Base-by-base conservation (phyloP, 768 basidiomycete genomes). In the Amanita pseudoporphyria region DNA sequence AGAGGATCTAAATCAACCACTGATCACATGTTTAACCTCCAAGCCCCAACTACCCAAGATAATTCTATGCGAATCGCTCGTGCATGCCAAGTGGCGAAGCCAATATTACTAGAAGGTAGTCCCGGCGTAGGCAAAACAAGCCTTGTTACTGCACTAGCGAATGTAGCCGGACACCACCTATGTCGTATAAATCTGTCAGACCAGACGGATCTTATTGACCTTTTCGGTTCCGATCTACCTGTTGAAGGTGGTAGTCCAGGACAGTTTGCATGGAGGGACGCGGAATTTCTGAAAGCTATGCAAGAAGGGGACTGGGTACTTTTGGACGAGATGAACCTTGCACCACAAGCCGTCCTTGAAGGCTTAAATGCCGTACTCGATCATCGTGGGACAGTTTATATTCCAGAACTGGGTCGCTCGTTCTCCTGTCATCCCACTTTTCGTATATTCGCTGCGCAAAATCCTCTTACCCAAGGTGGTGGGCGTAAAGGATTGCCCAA, bases 61-160 rank as follows among this genome's bases (percentile, higher is more conserved):
- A 99, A 99, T 63, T 84, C 87, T 16, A 78, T 87, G 74, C 84
- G 95, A 18, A 79, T 98, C 10, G 69, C 90, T 28, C 78, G 96
- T 49, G 96, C 93, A 3, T 88, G 85, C 53, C 96, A 98, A 63
- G 71, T 97, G 3, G 58, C 68, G 2, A 98, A 97, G 63, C 92
- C 96, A 0, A 89, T 99, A 52, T 74, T 99, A 10, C 74, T 99
- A 7, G 96, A 99, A 62, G 96, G 96, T 1, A 97, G 93, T 64
- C 96, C 96, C 9, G 96, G 96, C 0, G 96, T 98, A 12, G 96
- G 96, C 2, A 99, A 99, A 67, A 98, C 96, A 2, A 96, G 90
- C 61, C 75, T 99, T 3, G 71, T 98, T 44, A 75, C 83, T 14
- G 95, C 96, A 7, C 71, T 99, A 9, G 92, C 93, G 19, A 82